Conservation (phyloP, 1,284 basidiomycete genomes). For the Hymenochaete sp. region DNA sequence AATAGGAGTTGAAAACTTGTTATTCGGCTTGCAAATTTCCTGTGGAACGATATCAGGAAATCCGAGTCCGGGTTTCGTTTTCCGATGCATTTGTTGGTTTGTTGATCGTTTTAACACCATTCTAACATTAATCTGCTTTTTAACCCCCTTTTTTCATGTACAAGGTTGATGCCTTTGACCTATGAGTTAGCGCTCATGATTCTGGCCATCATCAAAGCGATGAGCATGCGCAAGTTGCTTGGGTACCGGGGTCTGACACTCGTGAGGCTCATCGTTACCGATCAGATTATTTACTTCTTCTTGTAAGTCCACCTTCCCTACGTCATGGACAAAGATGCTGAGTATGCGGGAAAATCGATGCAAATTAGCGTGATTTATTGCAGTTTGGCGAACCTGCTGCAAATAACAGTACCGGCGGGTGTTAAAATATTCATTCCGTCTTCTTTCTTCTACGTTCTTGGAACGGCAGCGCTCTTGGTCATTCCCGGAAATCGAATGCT, state of each 20-base stretch:
- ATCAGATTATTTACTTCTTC: neutral
- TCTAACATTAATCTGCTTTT: too few relatives aligned
- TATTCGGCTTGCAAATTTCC: too few relatives aligned
- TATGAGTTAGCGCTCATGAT: neutral
- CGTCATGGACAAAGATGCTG: too few relatives aligned
- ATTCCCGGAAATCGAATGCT: conserved; percentile 3
- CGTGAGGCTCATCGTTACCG: neutral
- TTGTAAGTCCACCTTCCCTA: conserved; percentile 1
- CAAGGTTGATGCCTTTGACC: neutral
- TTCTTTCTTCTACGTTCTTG: neutral
- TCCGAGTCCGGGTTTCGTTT: too few relatives aligned
- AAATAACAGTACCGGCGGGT: neutral
- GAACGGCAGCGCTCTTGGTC: neutral
- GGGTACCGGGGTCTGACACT: conserved; percentile 1
- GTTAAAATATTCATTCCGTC: neutral
- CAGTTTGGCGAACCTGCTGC: neutral
- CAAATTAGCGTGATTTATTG: neutral
- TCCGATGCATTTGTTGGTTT: too few relatives aligned
- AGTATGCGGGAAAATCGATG: neutral
- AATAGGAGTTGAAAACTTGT: too few relatives aligned
- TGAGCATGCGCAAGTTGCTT: neutral
- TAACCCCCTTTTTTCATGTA: too few relatives aligned
- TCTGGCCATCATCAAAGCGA: neutral
- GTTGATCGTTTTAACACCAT: too few relatives aligned
- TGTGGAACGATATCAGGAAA: too few relatives aligned